Evolutionary conservation across 192 early-diverging fungal species (phyloP), one percentile per base, ranked within the genome.

Genomic region (Jimgerdemannia lactiflua): DNA sequence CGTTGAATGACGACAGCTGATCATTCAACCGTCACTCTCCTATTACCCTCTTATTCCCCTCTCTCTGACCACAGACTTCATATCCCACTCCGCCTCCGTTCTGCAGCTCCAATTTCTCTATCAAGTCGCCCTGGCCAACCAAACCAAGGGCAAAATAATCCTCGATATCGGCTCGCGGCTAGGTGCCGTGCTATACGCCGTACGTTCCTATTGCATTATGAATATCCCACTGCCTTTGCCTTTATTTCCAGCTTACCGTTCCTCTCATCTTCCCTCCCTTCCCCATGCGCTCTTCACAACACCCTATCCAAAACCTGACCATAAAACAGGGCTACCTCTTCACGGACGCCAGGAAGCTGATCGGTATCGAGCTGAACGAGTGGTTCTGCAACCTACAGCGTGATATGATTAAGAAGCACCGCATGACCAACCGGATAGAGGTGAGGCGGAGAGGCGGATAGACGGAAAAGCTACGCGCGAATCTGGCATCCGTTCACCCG

Each of bases 321-420:
- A 3, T 4, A n/a, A 17, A 10, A 8, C 79, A 87, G 87, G 87
- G 86, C 39, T 75, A 89, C 65, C 64, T 89, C 59, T 87, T 87
- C 71, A 86, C 84, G 9, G 76, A 82, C 14, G 83, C 86, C 7
- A 87, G 82, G 40, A 83, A 81, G 70, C 18, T 90, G 18, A 87
- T 90, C 69, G 89, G 89, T 65, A 82, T 90, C 6, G 89, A 90
- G 70, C 82, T 89, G 77, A 90, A 89, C 63, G 79, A 79, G n/a
- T 88, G 84, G 77, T 90, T 88, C 67, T 82, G 80, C 44, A 81
- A 87, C 59, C 78, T 90, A 17, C 85, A 87, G 70, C 74, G 73
- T 17, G 80, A 85, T 3, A 88, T 86, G 54, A 77, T 89, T 20
- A 49, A 80, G 64, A 86, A 88, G 68, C 87, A 87, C 69, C 78